Evolutionary conservation across 495 filamentous ascomycete genomes (phyloP).

Genomic region (Collariella sp.): DNA sequence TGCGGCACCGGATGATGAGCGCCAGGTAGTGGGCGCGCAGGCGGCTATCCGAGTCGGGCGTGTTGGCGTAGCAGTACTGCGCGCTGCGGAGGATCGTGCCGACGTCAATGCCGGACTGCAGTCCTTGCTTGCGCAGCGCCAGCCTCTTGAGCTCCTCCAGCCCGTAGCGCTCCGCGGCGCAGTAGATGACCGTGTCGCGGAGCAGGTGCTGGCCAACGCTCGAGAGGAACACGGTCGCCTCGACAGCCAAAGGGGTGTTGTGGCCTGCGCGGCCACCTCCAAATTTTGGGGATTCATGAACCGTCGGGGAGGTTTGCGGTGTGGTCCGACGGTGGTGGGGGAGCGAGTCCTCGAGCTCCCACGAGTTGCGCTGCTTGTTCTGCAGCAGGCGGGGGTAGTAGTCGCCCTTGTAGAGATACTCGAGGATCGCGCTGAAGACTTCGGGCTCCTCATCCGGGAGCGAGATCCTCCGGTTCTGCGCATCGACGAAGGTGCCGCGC

Average conservation of each 20-base stretch:
- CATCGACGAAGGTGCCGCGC: slow-evolving; percentile 53
- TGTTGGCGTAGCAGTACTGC: slow-evolving; percentile 89
- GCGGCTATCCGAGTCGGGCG: slow-evolving; percentile 77
- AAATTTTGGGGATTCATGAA: slow-evolving; percentile 29
- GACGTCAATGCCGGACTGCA: slow-evolving; percentile 76
- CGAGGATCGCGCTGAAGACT: slow-evolving; percentile 81
- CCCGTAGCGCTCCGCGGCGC: slow-evolving; percentile 74
- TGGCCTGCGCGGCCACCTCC: slow-evolving; percentile 47
- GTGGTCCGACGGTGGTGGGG: slow-evolving; percentile 28
- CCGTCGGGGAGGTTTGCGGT: slow-evolving; percentile 29
- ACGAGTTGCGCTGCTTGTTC: slow-evolving; percentile 57
- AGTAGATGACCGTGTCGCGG: slow-evolving; percentile 88
- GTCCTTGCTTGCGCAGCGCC: slow-evolving; percentile 83
- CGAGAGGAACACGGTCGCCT: slow-evolving; percentile 62
- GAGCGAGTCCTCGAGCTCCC: slow-evolving; percentile 61
- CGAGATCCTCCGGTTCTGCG: slow-evolving; percentile 57
- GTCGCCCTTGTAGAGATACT: slow-evolving; percentile 91
- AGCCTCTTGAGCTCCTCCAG: slow-evolving; percentile 81
- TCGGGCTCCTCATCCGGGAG: slow-evolving; percentile 83
- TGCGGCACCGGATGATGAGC: slow-evolving; percentile 85
- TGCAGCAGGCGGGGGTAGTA: slow-evolving; percentile 74
- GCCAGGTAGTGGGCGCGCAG: slow-evolving; percentile 92
- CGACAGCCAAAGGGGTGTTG: slow-evolving; percentile 44
- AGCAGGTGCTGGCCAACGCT: slow-evolving; percentile 64
- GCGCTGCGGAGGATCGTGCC: slow-evolving; percentile 81